These are phyloP conservation scores for Kluyveromyces dobzhanskii DNA, from an alignment of 805 yeast genomes.

Conservation along the genomic window DNA sequence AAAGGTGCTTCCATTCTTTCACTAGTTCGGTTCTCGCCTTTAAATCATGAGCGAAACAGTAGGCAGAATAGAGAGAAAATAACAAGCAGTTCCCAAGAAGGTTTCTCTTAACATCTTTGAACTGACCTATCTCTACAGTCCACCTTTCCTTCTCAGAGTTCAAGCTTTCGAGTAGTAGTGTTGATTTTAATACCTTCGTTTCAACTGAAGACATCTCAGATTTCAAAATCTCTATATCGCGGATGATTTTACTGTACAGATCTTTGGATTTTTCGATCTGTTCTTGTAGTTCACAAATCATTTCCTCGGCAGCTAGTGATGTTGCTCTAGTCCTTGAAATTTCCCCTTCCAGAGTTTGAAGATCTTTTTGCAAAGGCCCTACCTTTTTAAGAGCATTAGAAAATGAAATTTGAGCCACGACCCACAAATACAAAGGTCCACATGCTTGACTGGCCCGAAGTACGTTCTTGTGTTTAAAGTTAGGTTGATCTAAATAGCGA, in stretches of 20 bases:
- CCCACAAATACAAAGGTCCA: constrained; percentile 88
- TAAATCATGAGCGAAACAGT: constrained; percentile 53
- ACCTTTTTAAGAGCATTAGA: constrained; percentile 60
- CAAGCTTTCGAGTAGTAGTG: constrained; percentile 51
- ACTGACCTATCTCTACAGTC: constrained; percentile 49
- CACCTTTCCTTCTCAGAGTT: constrained; percentile 66
- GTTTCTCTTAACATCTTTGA: constrained; percentile 35
- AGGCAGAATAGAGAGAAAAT: constrained; percentile 52
- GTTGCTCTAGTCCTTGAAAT: constrained; percentile 58
- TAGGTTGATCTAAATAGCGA: constrained; percentile 51
- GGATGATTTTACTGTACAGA: constrained; percentile 62
- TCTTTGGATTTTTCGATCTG: constrained; percentile 62
- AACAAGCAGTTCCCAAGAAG: constrained; percentile 61
- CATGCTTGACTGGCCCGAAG: constrained; percentile 91
- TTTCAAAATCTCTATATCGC: constrained; percentile 72
- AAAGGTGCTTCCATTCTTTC: constrained; percentile 29
- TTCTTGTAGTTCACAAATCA: constrained; percentile 66
- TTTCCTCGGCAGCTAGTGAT: constrained; percentile 65
- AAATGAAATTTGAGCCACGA: constrained; percentile 78
- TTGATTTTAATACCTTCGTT: constrained; percentile 52
- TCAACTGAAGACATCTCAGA: constrained; percentile 58
- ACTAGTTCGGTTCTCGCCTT: constrained; percentile 33
- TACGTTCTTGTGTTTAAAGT: constrained; percentile 63
- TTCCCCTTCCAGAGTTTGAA: constrained; percentile 47
- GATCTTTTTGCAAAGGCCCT: constrained; percentile 67